These are phyloP conservation scores for Chlorencoelia australis DNA, from an alignment of 2,329 filamentous ascomycete species.

Conservation along the genomic window DNA sequence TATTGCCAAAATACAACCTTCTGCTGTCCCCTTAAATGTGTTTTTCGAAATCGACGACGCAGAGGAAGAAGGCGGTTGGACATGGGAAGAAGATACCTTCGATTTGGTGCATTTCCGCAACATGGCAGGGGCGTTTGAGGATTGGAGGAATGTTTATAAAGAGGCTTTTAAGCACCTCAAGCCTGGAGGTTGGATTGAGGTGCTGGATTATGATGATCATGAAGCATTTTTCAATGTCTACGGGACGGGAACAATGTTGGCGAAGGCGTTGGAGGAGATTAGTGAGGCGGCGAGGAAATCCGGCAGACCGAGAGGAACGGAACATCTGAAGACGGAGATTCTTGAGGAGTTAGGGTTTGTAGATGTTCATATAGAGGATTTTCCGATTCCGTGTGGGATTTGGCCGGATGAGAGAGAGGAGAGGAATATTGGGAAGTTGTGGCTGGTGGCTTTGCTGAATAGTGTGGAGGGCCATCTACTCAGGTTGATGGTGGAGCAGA, in stretches of 20 bases:
- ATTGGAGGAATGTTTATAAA: constrained; percentile 45
- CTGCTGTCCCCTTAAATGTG: constrained; percentile 50
- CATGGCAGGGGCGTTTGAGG: constrained; percentile 45
- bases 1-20: constrained; percentile 48
- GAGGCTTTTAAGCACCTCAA: constrained; percentile 35
- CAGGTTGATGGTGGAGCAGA: constrained; percentile 18
- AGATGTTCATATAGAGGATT: constrained; percentile 28
- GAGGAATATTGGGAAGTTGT: constrained; percentile 19
- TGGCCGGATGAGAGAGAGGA: constrained; percentile 29
- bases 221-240: constrained; percentile 14
- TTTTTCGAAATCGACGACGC: constrained; percentile 57
- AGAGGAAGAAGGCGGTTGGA: constrained; percentile 33
- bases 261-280: constrained; percentile 8
- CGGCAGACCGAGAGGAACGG: constrained; percentile 13
- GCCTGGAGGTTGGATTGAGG: constrained; percentile 26
- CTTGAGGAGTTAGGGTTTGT: constrained; percentile 33
- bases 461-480: constrained; percentile 21
- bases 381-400: constrained; percentile 21
- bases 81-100: constrained; percentile 42
- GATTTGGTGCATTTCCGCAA: constrained; percentile 51
- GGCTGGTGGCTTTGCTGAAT: constrained; percentile 15
- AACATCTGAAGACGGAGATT: constrained; percentile 18
- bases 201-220: constrained; percentile 24
- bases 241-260: constrained; percentile 7
- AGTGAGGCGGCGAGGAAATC: constrained; percentile 12